Evolutionary conservation across 2,329 filamentous ascomycete species (phyloP).

Genomic region (Sclerotinia trifoliorum): DNA sequence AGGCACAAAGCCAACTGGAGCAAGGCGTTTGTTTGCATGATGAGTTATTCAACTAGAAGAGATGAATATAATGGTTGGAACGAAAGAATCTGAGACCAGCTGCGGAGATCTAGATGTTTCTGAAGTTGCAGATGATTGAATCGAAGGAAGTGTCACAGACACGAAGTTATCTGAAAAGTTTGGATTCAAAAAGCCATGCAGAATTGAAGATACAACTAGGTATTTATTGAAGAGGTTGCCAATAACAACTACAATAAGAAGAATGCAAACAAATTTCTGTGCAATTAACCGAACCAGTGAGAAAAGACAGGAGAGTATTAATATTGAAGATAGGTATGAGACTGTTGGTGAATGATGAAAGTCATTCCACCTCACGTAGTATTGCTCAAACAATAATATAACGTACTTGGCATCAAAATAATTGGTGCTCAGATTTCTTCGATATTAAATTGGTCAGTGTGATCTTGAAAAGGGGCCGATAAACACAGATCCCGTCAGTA

Average conservation of each 20-base stretch:
- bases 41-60: neutral
- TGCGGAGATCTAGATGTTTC: neutral
- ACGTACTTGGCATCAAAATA: neutral
- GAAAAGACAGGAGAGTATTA: neutral
- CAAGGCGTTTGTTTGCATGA: conserved; percentile 8
- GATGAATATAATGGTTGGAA: neutral
- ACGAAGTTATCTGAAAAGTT: neutral
- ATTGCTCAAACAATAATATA: neutral
- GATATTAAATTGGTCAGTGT: conserved; percentile 3
- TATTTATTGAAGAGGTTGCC: neutral
- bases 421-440: neutral
- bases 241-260: neutral
- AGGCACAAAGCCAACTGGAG: conserved; percentile 15
- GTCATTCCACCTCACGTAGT: conserved; percentile 15
- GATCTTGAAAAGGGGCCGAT: conserved; percentile 7
- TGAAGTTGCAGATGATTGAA: neutral
- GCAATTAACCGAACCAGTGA: conserved; percentile 9
- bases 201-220: neutral
- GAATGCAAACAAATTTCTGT: neutral
- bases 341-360: conserved; percentile 10
- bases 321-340: neutral
- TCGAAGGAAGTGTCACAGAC: conserved; percentile 4
- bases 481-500: neutral
- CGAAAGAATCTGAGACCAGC: conserved; percentile 1
- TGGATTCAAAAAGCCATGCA: conserved; percentile 1